A percentile compares a stretch with the other conserved stretches of the same genome.
These are phyloP conservation scores for Trypanosoma brucei DNA, from an alignment of 208 protist species.

Conservation along the genomic window DNA sequence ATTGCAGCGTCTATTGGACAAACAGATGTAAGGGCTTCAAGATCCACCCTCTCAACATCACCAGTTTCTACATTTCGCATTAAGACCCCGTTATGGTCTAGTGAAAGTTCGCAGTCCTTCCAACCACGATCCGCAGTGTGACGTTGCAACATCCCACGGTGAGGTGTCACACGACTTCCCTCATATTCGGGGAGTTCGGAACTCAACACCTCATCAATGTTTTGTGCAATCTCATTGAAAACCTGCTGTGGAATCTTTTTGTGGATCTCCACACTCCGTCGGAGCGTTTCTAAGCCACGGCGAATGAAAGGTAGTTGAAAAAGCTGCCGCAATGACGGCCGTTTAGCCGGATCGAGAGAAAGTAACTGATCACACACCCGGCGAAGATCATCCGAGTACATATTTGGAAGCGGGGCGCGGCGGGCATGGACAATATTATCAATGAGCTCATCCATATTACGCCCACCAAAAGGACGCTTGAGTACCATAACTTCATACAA, in stretches of 20 bases:
- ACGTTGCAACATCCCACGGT: conserved; percentile 48
- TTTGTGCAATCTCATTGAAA: conserved; percentile 50
- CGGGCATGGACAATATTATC: conserved; percentile 74
- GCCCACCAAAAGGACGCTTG: conserved; percentile 74
- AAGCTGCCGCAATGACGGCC: conserved; percentile 55
- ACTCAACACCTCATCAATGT: conserved; percentile 51
- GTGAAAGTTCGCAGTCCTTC: conserved; percentile 68
- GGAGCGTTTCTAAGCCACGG: conserved; percentile 56
- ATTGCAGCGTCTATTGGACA: conserved; percentile 79
- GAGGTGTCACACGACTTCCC: conserved; percentile 27
- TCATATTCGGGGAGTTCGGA: conserved; percentile 37
- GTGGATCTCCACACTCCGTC: conserved; percentile 73
- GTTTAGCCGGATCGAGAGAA: conserved; percentile 48
- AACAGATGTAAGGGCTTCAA: conserved; percentile 69
- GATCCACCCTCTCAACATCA: conserved; percentile 46
- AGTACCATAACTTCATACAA: conserved; percentile 85
- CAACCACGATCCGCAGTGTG: conserved; percentile 74
- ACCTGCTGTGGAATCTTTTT: conserved; percentile 56
- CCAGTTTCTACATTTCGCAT: conserved; percentile 38
- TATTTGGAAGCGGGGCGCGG: conserved; percentile 37
- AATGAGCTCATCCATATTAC: conserved; percentile 85
- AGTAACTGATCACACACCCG: conserved; percentile 58
- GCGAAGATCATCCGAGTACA: conserved; percentile 43
- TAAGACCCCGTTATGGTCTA: conserved; percentile 40
- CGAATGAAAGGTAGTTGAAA: conserved; percentile 72